Evolutionary conservation across 2,329 filamentous ascomycete species (phyloP), one percentile per base, ranked within the genome.

Genomic region (Chaetothyriales sp.): DNA sequence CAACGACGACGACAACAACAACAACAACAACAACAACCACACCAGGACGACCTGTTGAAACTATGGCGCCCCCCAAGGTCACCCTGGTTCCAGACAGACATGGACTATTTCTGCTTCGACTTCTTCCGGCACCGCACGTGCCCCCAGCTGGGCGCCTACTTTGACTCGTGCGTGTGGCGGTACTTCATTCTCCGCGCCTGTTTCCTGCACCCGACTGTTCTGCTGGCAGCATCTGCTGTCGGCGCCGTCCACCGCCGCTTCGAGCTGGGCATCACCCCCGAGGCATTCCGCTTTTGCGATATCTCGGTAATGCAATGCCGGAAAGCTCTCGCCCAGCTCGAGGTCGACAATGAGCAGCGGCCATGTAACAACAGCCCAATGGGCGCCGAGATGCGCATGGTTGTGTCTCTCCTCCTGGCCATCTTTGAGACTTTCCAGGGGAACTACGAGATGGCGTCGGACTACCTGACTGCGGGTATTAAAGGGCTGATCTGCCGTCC

Each of bases 61-160:
- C n/a, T 57, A 9, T 48, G 48, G 28, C 50, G 51, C 5, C 45
- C 52, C 5, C 52, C 54, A 12, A 54, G 45, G 15, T 50, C 48
- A 19, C 50, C 49, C 50, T 45, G 47, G 45, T 55, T 59, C 49
- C 45, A 58, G 15, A 50, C 47, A 10, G 60, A 60, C 26, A 55
- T 52, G 7, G 60, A 64, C 44, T 57, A 55, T 7, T 61, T 58
- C 36, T 64, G 59, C 32, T 64, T 64, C 49, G 58, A 63, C 46
- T 64, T 62, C 53, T 65, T 65, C 47, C 61, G 60, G 7, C 54
- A 61, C n/a, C 54, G 59, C 18, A 65, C 62, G 1, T 56, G 59
- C 7, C 59, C 59, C 10, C 54, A 57, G 19, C 59, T 60, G 26
- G 53, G 53, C 2, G 52, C 56, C 9, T 59, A 60, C 46, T 60